Evolutionary conservation across 164 flowering plant genomes (phyloP).

Genomic region (Annona cherimola): DNA sequence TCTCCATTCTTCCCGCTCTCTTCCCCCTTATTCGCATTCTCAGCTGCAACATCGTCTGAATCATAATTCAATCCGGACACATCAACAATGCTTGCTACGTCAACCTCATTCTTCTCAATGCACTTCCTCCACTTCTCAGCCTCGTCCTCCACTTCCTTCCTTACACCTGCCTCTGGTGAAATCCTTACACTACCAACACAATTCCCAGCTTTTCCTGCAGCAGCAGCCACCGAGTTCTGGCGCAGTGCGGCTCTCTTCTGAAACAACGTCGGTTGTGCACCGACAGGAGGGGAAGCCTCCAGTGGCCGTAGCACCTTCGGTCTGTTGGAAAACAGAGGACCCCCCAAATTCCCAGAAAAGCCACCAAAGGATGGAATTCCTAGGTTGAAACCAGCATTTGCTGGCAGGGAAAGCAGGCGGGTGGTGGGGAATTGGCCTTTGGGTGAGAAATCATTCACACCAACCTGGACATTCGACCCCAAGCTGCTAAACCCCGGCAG

Average conservation of each 20-base stretch:
- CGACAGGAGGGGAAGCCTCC: conserved; percentile 43
- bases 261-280: conserved; percentile 64
- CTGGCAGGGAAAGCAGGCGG: conserved; percentile 33
- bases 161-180: conserved; percentile 8
- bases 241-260: conserved; percentile 66
- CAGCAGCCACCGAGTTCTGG: conserved; percentile 32
- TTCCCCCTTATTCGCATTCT: conserved; percentile 24
- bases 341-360: conserved; percentile 26
- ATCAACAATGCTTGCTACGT: conserved; percentile 47
- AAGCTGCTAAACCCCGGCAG: conserved; percentile 36
- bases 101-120: conserved; percentile 44
- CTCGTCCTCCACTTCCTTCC: conserved; percentile 19
- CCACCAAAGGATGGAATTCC: conserved; percentile 26
- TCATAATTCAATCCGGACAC: conserved; percentile 72
- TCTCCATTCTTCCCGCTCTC: conserved; percentile 41
- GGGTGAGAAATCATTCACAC: conserved; percentile 28
- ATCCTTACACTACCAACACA: not conserved
- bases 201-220: not conserved
- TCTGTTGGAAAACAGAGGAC: conserved; percentile 30
- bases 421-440: conserved; percentile 27
- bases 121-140: conserved; percentile 36
- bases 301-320: conserved; percentile 52
- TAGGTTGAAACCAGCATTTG: conserved; percentile 18
- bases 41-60: conserved; percentile 47
- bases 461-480: conserved; percentile 32